Evolutionary conservation across 1,284 basidiomycete genomes (phyloP), one percentile per base, ranked within the genome.

Genomic region (Porodaedalea pini): DNA sequence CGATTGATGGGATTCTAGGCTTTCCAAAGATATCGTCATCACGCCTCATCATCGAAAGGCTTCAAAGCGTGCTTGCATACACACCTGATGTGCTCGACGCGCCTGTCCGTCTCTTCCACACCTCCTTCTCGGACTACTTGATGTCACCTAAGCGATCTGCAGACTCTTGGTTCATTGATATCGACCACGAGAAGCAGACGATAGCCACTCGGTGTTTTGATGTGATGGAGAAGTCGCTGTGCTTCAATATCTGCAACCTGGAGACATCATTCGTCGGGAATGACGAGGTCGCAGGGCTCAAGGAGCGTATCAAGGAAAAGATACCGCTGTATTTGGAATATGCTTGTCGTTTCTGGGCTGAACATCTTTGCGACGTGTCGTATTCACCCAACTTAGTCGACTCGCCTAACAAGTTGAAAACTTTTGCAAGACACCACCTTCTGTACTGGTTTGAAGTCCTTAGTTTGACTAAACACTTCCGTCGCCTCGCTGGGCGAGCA

Each of bases 181-280:
- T 47, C 17, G 21, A 8, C 6, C 7, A 27, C 8, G 21, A 48
- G 27, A 48, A 48, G 7, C n/a, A 6, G 15, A 8, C 15, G 7
- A 8, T 48, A 21, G 45, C 27, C 17, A 6, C 45, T 25, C 48
- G 48, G 3, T 52, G 51, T 40, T 40, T 52, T 17, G 19, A 52
- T 3, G 37, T 52, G n/a, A 50, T 50, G 47, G 54, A 29, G 6
- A 32, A 5, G 2, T 17, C 3, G 23, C 45, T 48, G 2, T 2
- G 25, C 1, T 67, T 67, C 49, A 64, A 58, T 52, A 61, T 64
- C 34, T 64, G 60, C 41, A 21, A 56, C 13, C 36, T 62, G 2
- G 17, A 50, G 19, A 34, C 59, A 32, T 63, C 63, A 7, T 58
- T 54, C 49, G 0, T 61, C 11, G 4, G 23, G 2, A 56, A 64